A percentile compares a stretch with the other conserved stretches of the same genome.
These are phyloP conservation scores for Rhynchosporium agropyri DNA, from an alignment of 2,329 filamentous ascomycete species.

Conservation along the genomic window DNA sequence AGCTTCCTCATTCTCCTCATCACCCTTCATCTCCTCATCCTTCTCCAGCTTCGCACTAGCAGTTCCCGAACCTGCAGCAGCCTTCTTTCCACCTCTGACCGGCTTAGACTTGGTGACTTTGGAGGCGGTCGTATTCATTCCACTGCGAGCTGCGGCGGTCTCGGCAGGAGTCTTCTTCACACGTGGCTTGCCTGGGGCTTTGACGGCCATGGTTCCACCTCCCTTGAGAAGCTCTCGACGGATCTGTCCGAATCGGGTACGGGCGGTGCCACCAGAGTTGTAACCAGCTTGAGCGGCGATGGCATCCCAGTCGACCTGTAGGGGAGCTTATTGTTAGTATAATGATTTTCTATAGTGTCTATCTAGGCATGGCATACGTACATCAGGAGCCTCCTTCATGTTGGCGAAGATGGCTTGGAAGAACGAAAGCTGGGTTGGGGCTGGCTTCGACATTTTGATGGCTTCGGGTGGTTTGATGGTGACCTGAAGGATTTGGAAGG, in stretches of 20 bases:
- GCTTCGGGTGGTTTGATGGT: constrained; percentile 1
- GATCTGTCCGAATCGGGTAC: constrained; percentile 54
- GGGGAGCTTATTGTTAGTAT: not conserved
- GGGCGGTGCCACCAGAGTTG: constrained; percentile 51
- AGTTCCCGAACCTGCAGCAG: not conserved
- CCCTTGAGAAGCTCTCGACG: constrained; percentile 11
- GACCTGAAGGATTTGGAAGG: too few species aligned
- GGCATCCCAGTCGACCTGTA: constrained; percentile 47
- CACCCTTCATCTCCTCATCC: not conserved
- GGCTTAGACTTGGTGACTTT: constrained; percentile 14
- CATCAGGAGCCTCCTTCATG: constrained; percentile 18
- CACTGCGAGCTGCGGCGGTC: not conserved
- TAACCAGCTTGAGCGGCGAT: constrained; percentile 49
- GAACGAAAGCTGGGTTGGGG: constrained; percentile 18
- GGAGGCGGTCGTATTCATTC: constrained; percentile 4
- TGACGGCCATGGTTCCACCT: not conserved
- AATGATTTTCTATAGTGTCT: not conserved
- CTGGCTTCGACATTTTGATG: not conserved
- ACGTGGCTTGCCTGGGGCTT: not conserved
- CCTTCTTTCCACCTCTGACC: not conserved
- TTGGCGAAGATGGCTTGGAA: constrained; percentile 21
- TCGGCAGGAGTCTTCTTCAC: not conserved
- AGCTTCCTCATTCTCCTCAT: not conserved
- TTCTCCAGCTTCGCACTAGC: not conserved
- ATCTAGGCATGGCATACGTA: not conserved